Evolutionary conservation across 2,329 filamentous ascomycete genomes (phyloP).

Genomic region (Apiospora pterosperma): DNA sequence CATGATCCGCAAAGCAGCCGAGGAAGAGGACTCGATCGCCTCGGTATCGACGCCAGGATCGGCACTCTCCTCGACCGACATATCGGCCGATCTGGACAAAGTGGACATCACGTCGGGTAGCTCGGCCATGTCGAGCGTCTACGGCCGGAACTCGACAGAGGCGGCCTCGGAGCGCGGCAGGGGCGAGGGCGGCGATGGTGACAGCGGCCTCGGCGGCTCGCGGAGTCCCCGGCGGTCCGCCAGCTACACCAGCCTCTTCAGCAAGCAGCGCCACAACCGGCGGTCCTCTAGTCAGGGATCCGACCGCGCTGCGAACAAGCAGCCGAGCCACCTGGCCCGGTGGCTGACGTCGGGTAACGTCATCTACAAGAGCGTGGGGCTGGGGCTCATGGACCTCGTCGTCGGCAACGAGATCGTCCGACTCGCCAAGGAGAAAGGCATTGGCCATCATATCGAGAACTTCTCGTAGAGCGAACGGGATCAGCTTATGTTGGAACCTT

Average conservation of each 20-base stretch:
- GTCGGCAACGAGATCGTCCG: slow-evolving; percentile 57
- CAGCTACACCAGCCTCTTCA: slow-evolving; percentile 17
- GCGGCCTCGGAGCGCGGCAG: slow-evolving; percentile 6
- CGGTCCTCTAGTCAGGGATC: slow-evolving; percentile 28
- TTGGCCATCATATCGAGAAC: slow-evolving; percentile 51
- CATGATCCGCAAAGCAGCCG: slow-evolving; percentile 49
- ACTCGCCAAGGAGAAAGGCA: slow-evolving; percentile 49
- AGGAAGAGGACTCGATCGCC: slow-evolving; percentile 30
- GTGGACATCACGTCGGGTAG: slow-evolving; percentile 22
- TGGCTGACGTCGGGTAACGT: slow-evolving; percentile 63
- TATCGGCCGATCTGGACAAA: slow-evolving; percentile 33
- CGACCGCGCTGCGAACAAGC: slow-evolving; percentile 21
- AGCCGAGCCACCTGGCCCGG: slow-evolving; percentile 46
- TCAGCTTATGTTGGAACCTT: slow-evolving; percentile 9
- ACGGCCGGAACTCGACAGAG: slow-evolving; percentile 16
- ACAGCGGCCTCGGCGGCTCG: slow-evolving; percentile 26
- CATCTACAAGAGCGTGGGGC: slow-evolving; percentile 65
- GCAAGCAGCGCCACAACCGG: slow-evolving; percentile 18
- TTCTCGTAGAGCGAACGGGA: slow-evolving; percentile 38
- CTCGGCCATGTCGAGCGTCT: slow-evolving; percentile 40
- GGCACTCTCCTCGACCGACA: slow-evolving; percentile 17
- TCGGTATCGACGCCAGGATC: slow-evolving; percentile 20
- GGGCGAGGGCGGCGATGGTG: slow-evolving; percentile 17
- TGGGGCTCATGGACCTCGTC: slow-evolving; percentile 64
- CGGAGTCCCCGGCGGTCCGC: slow-evolving; percentile 28